phyloP scores from a whole-genome alignment of 305 asterid genomes.

The Rubia tinctorum region DNA sequence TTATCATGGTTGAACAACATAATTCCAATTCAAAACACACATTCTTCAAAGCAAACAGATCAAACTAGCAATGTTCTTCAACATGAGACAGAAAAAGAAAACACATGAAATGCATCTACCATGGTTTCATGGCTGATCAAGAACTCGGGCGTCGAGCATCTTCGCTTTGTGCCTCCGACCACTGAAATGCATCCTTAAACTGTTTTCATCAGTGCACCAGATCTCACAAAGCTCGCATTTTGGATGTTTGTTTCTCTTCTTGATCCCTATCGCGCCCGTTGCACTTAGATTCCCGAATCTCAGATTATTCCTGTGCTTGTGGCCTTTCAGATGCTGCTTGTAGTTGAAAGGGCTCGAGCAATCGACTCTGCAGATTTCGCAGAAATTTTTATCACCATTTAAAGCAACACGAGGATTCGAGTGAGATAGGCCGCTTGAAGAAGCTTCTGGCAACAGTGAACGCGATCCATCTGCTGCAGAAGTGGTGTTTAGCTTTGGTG shows the following conservation, averaged over 20 bases:
- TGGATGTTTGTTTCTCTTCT: slow-evolving; percentile 10
- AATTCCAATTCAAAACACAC: neutral
- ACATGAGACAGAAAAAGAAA: neutral
- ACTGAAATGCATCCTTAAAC: slow-evolving; percentile 31
- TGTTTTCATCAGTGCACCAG: slow-evolving; percentile 33
- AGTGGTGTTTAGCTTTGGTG: neutral
- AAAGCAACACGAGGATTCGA: neutral
- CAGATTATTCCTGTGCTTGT: slow-evolving; percentile 44
- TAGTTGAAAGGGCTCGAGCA: slow-evolving; percentile 33
- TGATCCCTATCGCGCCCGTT: neutral
- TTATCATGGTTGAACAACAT: neutral
- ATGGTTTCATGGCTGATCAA: neutral
- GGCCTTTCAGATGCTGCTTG: slow-evolving; percentile 40
- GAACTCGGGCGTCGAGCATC: slow-evolving; percentile 18
- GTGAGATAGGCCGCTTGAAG: neutral
- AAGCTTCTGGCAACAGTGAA: neutral
- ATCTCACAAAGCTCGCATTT: slow-evolving; percentile 41
- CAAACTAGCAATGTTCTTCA: neutral
- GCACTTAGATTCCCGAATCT: slow-evolving; percentile 9
- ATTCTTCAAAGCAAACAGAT: neutral
- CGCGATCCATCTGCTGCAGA: neutral
- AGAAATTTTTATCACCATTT: slow-evolving; percentile 9
- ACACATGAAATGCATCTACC: neutral
- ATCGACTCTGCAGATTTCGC: slow-evolving; percentile 34
- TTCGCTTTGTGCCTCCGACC: slow-evolving; percentile 52